Base-by-base conservation (phyloP, 352 stramenopile species). In the Saprolegnia diclina region DNA sequence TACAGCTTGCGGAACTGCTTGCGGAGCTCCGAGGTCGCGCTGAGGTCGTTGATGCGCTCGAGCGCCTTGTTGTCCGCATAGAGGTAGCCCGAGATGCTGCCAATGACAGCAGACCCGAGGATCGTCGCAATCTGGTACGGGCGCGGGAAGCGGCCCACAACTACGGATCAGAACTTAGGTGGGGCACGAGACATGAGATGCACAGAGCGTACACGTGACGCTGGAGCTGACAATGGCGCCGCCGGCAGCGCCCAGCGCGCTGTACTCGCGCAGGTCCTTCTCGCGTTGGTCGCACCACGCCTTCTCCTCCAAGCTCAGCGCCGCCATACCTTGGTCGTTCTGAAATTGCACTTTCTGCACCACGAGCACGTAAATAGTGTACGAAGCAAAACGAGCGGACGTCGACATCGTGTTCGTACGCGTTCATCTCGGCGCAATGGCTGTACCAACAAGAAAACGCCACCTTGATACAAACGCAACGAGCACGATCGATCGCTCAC, bases 1-100 rank as follows among this genome's bases (percentile, higher is more conserved):
- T 61, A 91, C 83, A 91, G 76, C 65, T 93, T 83, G 72, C 90
- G 82, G 75, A 89, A 86, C 55, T 93, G 78, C 65, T 93, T 91
- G 72, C 85, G 82, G 65, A 93, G 71, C 1, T 76, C 79, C 69
- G 83, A 91, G 38, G 79, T 83, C 53, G 85, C 85, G 54, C 85
- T 93, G 45, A 93, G 76, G 62, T 93, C 83, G 53, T 90, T 71
- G 54, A 93, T 83, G 29, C 82, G 77, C 48, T 81, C 79, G 19
- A 93, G 76, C n/a, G 85, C 73, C 70, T 85, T 88, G 24, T 74
- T 80, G 71, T 93, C 85, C 1, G 82, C 85, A 56, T 87, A 89
- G 42, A 93, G 72, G 67, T 84, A 93, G 5, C 85, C 85, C 1
- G 72, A 69, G 24, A 77, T 65, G 35, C 77, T 80, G 22, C 85